Evolutionary conservation across 1,284 basidiomycete genomes (phyloP), one percentile per base, ranked within the genome.

Genomic region (Ustilago hordei): DNA sequence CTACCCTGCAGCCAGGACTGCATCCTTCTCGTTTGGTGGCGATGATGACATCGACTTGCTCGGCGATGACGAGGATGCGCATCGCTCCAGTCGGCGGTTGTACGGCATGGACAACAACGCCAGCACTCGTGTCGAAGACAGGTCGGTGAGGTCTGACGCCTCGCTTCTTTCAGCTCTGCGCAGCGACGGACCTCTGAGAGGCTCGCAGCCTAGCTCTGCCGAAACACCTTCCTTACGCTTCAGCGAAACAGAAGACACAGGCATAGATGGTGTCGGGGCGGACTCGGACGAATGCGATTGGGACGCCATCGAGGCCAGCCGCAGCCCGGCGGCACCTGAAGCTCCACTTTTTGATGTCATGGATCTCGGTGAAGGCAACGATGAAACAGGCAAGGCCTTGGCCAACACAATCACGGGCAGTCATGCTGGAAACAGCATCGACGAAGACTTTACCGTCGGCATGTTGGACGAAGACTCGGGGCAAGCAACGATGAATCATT

Each of bases 391-490:
- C 31, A 41, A 47, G 41, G 45, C n/a, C 34, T 47, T 6, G 7
- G 31, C 28, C 23, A 7, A 28, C 7, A 13, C 28, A 12, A 19
- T 43, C 19, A 45, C 39, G 13, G 57, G 13, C 47, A 17, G 36
- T 2, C 43, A 54, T 15, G 64, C 55, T 12, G 32, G 38, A 43
- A 59, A 50, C 47, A 75, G 67, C 41, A 35, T 66, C 15, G 73
- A 70, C 36, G 73, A 75, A 38, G 73, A 75, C 35, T 75, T 75
- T 39, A 64, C 73, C n/a, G 64, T 75, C 6, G 73, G 73, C 32
- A 55, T 70, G 43, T 47, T 70, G 11, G 73, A 75, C 17, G 73
- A 70, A 32, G 73, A 70, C 13, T 59, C 73, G 34, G 62, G 60
- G 12, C 38, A 55, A 41, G 55, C 47, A 28, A 62, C 64, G 12